A percentile compares a stretch with the other conserved stretches of the same genome.
These are phyloP conservation scores for Metschnikowia cerradonensis DNA, from an alignment of 805 yeast genomes.

Conservation along the genomic window DNA sequence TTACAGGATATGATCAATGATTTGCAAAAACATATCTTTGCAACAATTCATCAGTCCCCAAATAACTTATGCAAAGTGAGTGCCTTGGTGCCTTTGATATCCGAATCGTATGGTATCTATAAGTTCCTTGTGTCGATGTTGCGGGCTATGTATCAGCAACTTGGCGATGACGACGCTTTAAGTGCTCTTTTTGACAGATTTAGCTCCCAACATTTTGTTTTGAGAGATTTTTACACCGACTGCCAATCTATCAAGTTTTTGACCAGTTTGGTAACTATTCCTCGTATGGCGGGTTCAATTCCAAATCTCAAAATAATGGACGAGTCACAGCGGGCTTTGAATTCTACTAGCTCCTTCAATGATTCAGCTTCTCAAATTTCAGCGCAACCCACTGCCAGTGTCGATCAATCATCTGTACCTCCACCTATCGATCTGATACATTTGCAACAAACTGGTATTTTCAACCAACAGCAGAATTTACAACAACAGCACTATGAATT, in stretches of 20 bases:
- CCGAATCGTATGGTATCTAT: conserved; percentile 90
- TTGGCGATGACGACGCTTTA: conserved; percentile 71
- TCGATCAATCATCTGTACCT: conserved; percentile 33
- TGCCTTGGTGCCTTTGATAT: conserved; percentile 83
- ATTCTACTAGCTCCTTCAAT: conserved; percentile 21
- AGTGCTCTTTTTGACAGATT: conserved; percentile 71
- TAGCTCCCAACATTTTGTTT: conserved; percentile 62
- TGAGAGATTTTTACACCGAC: conserved; percentile 84
- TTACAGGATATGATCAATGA: conserved; percentile 82
- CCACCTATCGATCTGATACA: conserved; percentile 35
- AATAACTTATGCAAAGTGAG: conserved; percentile 74
- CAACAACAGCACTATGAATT: conserved; percentile 62
- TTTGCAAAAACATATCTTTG: conserved; percentile 70
- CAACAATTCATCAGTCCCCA: conserved; percentile 59
- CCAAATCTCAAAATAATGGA: conserved; percentile 54
- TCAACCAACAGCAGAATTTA: conserved; percentile 47
- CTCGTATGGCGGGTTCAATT: conserved; percentile 56
- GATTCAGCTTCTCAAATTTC: conserved; percentile 39
- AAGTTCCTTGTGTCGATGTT: conserved; percentile 87
- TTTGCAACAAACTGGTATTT: conserved; percentile 55
- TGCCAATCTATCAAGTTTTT: conserved; percentile 80
- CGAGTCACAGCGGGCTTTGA: conserved; percentile 32
- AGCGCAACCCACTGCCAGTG: conserved; percentile 37
- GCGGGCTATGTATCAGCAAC: conserved; percentile 75
- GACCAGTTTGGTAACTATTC: conserved; percentile 76